Conservation (phyloP, 2,329 filamentous ascomycete genomes). For the Neonectria punicea region DNA sequence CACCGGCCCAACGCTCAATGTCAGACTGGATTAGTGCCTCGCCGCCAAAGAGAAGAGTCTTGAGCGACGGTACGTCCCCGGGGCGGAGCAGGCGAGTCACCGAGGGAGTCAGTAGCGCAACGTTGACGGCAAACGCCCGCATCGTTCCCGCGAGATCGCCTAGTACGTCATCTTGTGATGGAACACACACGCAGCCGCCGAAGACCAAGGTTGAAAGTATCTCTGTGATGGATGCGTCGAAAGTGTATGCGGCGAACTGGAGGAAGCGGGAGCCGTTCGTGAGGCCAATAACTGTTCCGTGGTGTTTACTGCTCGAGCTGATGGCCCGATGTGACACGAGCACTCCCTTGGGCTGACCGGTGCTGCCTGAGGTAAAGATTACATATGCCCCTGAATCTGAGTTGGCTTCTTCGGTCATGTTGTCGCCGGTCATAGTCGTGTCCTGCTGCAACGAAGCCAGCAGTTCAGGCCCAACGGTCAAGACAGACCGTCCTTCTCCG, state of each 20-base stretch:
- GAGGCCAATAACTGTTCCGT: slow-evolving; percentile 9
- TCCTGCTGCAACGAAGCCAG: neutral
- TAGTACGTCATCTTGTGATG: slow-evolving; percentile 1
- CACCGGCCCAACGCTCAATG: slow-evolving; percentile 9
- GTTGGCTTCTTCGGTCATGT: neutral
- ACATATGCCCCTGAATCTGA: slow-evolving; percentile 5
- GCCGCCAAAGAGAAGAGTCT: slow-evolving; percentile 15
- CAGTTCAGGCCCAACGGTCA: slow-evolving; percentile 10
- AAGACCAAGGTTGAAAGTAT: slow-evolving; percentile 18
- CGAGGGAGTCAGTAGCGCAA: slow-evolving; percentile 18
- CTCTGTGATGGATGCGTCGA: slow-evolving; percentile 22
- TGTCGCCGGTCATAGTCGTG: neutral
- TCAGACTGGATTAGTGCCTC: slow-evolving; percentile 2
- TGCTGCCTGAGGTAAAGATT: slow-evolving; percentile 8
- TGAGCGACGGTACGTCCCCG: slow-evolving; percentile 4
- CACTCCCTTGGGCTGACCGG: slow-evolving; percentile 22
- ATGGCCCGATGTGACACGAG: slow-evolving; percentile 13
- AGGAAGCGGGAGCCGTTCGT: slow-evolving; percentile 14
- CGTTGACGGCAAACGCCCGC: slow-evolving; percentile 8
- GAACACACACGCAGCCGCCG: slow-evolving; percentile 21
- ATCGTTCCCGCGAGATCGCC: slow-evolving; percentile 7
- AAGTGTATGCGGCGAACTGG: slow-evolving; percentile 23
- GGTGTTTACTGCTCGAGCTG: slow-evolving; percentile 16
- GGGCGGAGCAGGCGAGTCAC: slow-evolving; percentile 14
- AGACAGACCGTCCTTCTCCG: slow-evolving; percentile 4